Evolutionary conservation across 768 basidiomycete genomes (phyloP).

Genomic region (Auricularia heimuer): DNA sequence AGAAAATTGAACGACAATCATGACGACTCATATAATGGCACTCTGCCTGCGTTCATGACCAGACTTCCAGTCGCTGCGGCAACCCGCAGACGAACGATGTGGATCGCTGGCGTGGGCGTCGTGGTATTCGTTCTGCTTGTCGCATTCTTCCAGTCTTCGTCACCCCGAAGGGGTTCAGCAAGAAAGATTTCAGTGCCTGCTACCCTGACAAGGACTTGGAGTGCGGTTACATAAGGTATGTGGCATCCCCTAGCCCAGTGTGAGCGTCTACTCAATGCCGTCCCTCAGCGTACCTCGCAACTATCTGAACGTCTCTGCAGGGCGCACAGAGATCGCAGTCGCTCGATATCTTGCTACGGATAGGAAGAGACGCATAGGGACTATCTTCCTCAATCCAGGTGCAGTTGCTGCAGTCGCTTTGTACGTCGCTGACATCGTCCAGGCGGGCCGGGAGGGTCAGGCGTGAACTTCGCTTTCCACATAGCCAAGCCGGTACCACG

Average conservation of each 20-base stretch:
- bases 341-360: conserved; percentile 21
- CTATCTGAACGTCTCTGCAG: conserved; percentile 20
- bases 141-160: neutral
- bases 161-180: neutral
- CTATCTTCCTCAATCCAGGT: conserved; percentile 25
- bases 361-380: conserved; percentile 17
- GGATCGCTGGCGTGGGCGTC: neutral
- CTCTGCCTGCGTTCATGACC: neutral
- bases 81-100: neutral
- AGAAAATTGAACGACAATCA: neutral
- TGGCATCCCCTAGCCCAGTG: neutral
- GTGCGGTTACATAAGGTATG: neutral
- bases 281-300: conserved; percentile 22
- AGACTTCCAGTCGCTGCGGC: neutral
- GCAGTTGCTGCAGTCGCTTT: conserved; percentile 2
- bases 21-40: neutral
- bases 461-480: neutral
- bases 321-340: conserved; percentile 21
- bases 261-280: neutral
- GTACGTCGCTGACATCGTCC: neutral
- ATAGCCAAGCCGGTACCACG: neutral
- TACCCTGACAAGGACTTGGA: neutral
- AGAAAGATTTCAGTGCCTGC: neutral
- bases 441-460: conserved; percentile 7
- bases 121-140: neutral